phyloP scores from a whole-genome alignment of 257 asterid species.

The Capsicum pubescens region DNA sequence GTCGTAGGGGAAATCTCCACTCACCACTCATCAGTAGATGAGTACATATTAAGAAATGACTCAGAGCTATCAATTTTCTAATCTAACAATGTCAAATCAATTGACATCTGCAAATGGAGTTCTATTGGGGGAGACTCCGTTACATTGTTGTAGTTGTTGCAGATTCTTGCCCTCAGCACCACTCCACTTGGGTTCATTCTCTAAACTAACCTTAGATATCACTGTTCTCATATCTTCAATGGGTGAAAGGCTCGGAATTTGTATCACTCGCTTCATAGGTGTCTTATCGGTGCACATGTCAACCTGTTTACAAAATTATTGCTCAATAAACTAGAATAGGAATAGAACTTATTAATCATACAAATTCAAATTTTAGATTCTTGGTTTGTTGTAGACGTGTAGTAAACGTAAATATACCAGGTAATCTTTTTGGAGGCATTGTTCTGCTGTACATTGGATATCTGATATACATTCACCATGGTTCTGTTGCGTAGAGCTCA shows the following conservation, averaged over 20 bases:
- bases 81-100: conserved; percentile 13
- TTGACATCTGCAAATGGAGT: conserved; percentile 73
- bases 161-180: conserved; percentile 47
- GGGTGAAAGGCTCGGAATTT: conserved; percentile 59
- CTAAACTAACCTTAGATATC: conserved; percentile 37
- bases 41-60: conserved; percentile 8
- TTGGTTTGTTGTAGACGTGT: not conserved
- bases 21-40: conserved; percentile 28
- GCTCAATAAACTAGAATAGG: conserved; percentile 10
- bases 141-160: conserved; percentile 26
- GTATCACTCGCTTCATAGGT: conserved; percentile 56
- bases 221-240: conserved; percentile 73
- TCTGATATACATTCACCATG: conserved; percentile 55
- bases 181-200: conserved; percentile 38
- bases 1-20: not conserved
- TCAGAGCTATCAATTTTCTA: not conserved
- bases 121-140: conserved; percentile 47
- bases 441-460: conserved; percentile 59
- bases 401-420: conserved; percentile 44
- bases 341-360: not conserved
- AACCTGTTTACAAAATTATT: conserved; percentile 49
- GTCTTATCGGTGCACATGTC: conserved; percentile 57
- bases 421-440: conserved; percentile 64
- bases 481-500: conserved; percentile 43
- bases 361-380: not conserved